Conservation (phyloP, 2,329 filamentous ascomycete genomes). For the Furcasterigmium sp. region DNA sequence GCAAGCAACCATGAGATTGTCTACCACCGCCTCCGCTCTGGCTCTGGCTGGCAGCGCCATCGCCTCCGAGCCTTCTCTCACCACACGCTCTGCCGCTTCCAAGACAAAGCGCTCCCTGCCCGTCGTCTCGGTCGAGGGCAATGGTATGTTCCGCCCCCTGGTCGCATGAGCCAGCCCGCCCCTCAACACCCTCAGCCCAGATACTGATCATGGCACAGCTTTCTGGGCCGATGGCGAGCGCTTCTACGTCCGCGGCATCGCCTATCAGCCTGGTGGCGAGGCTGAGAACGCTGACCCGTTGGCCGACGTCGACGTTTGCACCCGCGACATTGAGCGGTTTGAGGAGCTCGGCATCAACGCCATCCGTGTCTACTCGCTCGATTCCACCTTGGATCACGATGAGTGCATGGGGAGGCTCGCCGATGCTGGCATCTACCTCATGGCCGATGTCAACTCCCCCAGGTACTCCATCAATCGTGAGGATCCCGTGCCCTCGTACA, state of each 20-base stretch:
- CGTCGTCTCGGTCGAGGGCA: conserved; percentile 48
- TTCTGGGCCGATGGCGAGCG: conserved; percentile 49
- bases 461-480: conserved; percentile 81
- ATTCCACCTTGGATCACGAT: conserved; percentile 59
- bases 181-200: neutral
- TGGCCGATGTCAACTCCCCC: conserved; percentile 86
- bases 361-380: conserved; percentile 84
- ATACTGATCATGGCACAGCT: conserved; percentile 32
- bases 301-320: conserved; percentile 63
- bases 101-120: conserved; percentile 43
- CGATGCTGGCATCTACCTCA: conserved; percentile 85
- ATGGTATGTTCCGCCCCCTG: conserved; percentile 34
- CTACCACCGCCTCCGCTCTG: conserved; percentile 36
- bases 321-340: conserved; percentile 77
- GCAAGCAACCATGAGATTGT: conserved; percentile 39
- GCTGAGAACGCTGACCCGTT: conserved; percentile 65
- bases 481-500: conserved; percentile 73
- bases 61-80: conserved; percentile 26
- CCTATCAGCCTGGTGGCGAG: conserved; percentile 59
- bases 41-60: conserved; percentile 35
- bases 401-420: conserved; percentile 78
- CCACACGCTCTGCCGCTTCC: conserved; percentile 30
- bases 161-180: no score
- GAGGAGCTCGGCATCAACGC: conserved; percentile 85
- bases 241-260: conserved; percentile 56